phyloP scores from a whole-genome alignment of 768 basidiomycete species.

The Pulveroboletus sp. region DNA sequence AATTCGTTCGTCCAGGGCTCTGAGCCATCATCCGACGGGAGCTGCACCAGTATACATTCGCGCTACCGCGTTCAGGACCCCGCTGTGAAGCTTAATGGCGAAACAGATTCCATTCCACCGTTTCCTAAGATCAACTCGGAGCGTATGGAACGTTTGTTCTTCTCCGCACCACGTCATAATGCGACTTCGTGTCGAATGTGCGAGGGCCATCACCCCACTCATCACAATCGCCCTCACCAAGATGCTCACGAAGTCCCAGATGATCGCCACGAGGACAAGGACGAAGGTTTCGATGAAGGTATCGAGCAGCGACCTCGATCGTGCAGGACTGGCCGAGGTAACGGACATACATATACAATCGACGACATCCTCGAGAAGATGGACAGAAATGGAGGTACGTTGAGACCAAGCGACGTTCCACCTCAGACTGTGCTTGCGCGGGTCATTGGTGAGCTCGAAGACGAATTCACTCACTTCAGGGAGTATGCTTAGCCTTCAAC shows the following conservation, averaged over 20 bases:
- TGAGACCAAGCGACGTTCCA: slow-evolving; percentile 44
- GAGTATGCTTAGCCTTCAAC: slow-evolving; percentile 49
- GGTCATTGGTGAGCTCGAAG: slow-evolving; percentile 85
- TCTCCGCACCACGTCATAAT: slow-evolving; percentile 73
- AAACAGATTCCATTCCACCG: slow-evolving; percentile 37
- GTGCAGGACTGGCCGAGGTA: slow-evolving; percentile 1
- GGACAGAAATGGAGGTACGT: slow-evolving; percentile 21
- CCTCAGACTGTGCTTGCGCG: slow-evolving; percentile 84
- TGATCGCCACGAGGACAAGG: slow-evolving; percentile 4
- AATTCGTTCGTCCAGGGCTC: slow-evolving; percentile 22
- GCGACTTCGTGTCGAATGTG: slow-evolving; percentile 62
- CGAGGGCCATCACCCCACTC: slow-evolving; percentile 41
- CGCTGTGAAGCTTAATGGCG: slow-evolving; percentile 18
- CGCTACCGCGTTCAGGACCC: slow-evolving; percentile 1
- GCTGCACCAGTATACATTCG: not conserved
- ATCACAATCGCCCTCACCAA: slow-evolving; percentile 45
- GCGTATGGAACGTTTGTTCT: slow-evolving; percentile 75
- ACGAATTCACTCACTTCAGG: slow-evolving; percentile 93
- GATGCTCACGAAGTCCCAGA: slow-evolving; percentile 5
- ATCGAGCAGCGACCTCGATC: not conserved
- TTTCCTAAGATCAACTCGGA: slow-evolving; percentile 84
- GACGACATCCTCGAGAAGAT: slow-evolving; percentile 26
- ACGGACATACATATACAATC: slow-evolving; percentile 10
- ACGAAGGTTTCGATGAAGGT: slow-evolving; percentile 16
- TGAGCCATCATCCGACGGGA: slow-evolving; percentile 4